phyloP scores from a whole-genome alignment of 2,329 filamentous ascomycete genomes.

The Ascosphaera aggregata region DNA sequence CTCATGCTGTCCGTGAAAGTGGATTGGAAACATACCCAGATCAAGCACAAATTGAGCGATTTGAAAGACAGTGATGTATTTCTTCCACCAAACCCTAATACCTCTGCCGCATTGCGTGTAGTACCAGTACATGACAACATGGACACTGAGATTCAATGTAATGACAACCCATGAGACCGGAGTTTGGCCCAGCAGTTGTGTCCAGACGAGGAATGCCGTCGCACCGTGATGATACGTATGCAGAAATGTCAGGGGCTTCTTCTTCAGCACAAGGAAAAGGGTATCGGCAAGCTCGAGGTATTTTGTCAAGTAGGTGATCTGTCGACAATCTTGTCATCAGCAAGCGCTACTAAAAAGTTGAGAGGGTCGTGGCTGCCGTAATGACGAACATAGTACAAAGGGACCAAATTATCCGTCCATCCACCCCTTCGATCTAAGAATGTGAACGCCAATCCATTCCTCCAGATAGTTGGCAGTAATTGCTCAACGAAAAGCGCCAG shows the following conservation, averaged over 20 bases:
- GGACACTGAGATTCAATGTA: conserved; percentile 64
- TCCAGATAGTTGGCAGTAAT: conserved; percentile 54
- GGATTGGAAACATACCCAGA: conserved; percentile 40
- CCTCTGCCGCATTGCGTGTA: conserved; percentile 91
- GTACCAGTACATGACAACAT: conserved; percentile 98
- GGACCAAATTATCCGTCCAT: conserved; percentile 70
- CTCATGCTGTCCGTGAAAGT: background rate
- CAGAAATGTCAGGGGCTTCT: conserved; percentile 90
- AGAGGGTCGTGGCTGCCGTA: too few species aligned
- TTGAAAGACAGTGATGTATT: conserved; percentile 87
- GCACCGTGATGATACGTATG: conserved; percentile 94
- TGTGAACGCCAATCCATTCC: conserved; percentile 56
- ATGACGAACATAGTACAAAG: conserved; percentile 66
- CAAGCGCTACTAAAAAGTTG: too few species aligned
- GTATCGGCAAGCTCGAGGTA: conserved; percentile 83
- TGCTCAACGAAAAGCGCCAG: conserved; percentile 67
- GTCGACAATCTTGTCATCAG: conserved; percentile 16
- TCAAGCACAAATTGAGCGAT: conserved; percentile 89
- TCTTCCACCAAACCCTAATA: conserved; percentile 90
- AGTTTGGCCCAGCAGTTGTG: conserved; percentile 67
- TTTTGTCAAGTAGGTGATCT: conserved; percentile 90
- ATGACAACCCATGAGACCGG: conserved; percentile 82
- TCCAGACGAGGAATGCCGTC: conserved; percentile 82
- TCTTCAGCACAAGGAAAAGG: conserved; percentile 84
- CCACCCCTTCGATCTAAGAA: conserved; percentile 52